Percentiles rank a stretch among this genome's conserved stretches.
Conservation (phyloP, 75 land plant genomes). For the Pinus tabuliformis region DNA sequence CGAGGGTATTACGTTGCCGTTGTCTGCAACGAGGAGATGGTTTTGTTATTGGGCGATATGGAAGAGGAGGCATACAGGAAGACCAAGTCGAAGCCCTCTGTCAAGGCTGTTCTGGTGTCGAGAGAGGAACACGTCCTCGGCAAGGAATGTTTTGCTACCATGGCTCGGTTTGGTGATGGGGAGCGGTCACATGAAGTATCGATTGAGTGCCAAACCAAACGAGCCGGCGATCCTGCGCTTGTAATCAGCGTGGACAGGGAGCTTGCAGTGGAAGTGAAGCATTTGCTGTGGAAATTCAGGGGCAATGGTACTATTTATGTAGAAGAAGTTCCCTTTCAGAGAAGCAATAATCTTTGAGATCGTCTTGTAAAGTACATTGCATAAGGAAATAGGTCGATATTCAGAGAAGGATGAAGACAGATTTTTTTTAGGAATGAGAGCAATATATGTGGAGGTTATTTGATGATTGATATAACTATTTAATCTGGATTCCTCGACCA, state of each 20-base stretch:
- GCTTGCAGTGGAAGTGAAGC: conserved; percentile 58
- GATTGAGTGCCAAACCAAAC: conserved; percentile 11
- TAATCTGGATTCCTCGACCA: too few relatives aligned
- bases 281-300: too few relatives aligned
- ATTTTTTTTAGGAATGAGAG: too few relatives aligned
- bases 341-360: too few relatives aligned
- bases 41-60: conserved; percentile 41
- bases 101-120: conserved; percentile 36
- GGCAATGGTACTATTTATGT: conserved; percentile 45
- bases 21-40: conserved; percentile 52
- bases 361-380: too few relatives aligned
- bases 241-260: conserved; percentile 60
- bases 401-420: too few relatives aligned
- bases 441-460: too few relatives aligned
- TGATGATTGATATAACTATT: too few relatives aligned
- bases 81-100: conserved; percentile 24
- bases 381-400: too few relatives aligned
- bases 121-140: conserved; percentile 38
- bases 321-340: conserved; percentile 73
- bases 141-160: conserved; percentile 60
- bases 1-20: conserved; percentile 80
- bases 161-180: conserved; percentile 69
- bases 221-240: conserved; percentile 59
- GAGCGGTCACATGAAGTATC: conserved; percentile 59
- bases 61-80: too few relatives aligned